Percentiles rank a stretch among this genome's conserved stretches.
These are phyloP conservation scores for Breynia disticha DNA, from an alignment of 441 rosid species.

Conservation along the genomic window DNA sequence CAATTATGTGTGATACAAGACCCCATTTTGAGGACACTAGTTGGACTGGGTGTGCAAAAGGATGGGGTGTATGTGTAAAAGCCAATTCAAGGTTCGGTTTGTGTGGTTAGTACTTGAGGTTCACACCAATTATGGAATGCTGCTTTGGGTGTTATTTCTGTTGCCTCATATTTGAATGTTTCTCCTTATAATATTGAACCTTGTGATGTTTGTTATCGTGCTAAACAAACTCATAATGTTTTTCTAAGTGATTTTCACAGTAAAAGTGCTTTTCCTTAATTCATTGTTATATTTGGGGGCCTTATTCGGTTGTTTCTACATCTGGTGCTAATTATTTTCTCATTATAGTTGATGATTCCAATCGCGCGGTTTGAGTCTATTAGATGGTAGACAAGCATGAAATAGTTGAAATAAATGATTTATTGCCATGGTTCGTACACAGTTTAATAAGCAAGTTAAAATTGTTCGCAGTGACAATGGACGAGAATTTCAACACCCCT, in stretches of 20 bases:
- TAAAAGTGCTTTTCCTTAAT: neutral
- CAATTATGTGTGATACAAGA: neutral
- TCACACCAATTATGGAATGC: no score
- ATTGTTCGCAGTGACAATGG: neutral
- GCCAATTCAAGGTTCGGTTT: no score
- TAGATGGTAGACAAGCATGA: neutral
- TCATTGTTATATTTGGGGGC: slow-evolving; percentile 7
- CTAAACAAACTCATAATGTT: neutral
- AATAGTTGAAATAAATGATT: neutral
- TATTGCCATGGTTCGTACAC: neutral
- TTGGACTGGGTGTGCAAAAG: no score
- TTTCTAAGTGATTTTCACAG: neutral
- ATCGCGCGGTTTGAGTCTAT: neutral
- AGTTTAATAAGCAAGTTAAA: neutral
- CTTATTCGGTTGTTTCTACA: neutral
- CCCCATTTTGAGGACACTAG: neutral
- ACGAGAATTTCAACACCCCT: neutral
- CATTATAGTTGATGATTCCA: neutral
- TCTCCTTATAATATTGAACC: no score
- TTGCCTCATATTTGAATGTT: no score
- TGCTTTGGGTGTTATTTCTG: no score
- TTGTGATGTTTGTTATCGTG: neutral
- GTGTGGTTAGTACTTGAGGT: no score
- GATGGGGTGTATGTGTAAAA: no score
- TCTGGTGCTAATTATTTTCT: neutral